Base-by-base conservation (phyloP, 139 green algal genomes). In the Coelastrella sp. region DNA sequence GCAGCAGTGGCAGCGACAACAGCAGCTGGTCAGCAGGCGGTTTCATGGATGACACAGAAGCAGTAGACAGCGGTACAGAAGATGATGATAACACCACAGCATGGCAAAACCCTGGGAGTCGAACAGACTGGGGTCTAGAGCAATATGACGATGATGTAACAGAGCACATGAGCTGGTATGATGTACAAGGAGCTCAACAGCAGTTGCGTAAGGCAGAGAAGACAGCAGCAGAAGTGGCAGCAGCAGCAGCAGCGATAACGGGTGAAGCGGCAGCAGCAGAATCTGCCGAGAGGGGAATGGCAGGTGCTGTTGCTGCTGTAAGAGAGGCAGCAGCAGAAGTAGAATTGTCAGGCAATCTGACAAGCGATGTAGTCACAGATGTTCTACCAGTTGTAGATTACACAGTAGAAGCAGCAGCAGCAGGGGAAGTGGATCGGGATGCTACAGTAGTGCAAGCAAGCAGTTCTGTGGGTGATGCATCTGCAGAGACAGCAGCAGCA, bases 21-120 rank as follows among this genome's bases (percentile, higher is more conserved):
- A 59, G 41, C 45, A 45, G 32, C 0, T 80, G 72, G 72, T 80
- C 72, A 17, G 72, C 72, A n/a, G 72, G 72, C 4, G 72, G 72
- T 0, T 80, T 80, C 48, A 64, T 80, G 48, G 72, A 80, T 23
- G 30, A 64, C 15, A 9, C 34, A 13, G 32, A 64, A 35, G 21
- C 72, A 67, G 72, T 67, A 8, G 72, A 80, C 45, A 80, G 72
- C 17, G 72, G 72, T 17, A 80, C 30, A 6, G 72, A 62, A 15
- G 27, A 27, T 35, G 48, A 80, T 15, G 72, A 67, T 45, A 27
- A 27, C 34, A 41, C 27, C 27, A 27, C 43, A 64, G 5, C 27
- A 21, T 32, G 6, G 13, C 4, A 30, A 37, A 27, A 38, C 8
- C 8, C 63, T 5, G 35, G 2, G 19, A 66, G 32, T 27, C 2